phyloP scores from a whole-genome alignment of 2,329 filamentous ascomycete species.

The Zasmidium citrigriseum region DNA sequence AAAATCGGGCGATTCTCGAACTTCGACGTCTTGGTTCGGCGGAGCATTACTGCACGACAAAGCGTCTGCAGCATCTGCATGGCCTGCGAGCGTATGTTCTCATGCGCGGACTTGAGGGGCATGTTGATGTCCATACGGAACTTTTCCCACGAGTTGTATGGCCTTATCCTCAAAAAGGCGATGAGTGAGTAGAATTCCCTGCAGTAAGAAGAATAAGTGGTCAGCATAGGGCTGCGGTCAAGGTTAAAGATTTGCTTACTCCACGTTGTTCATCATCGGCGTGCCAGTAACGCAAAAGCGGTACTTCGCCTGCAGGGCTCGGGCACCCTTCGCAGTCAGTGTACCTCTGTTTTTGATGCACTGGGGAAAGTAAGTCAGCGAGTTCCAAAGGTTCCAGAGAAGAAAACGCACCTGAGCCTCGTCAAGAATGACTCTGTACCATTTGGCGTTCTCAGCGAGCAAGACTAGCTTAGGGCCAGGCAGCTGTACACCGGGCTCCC shows the following conservation, averaged over 20 bases:
- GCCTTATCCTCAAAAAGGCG: slow-evolving; percentile 73
- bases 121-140: slow-evolving; percentile 63
- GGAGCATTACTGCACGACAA: slow-evolving; percentile 77
- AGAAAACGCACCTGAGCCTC: slow-evolving; percentile 53
- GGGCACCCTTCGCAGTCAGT: slow-evolving; percentile 61
- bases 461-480: slow-evolving; percentile 34
- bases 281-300: slow-evolving; percentile 79
- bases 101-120: slow-evolving; percentile 49
- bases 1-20: slow-evolving; percentile 80
- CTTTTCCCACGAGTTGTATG: slow-evolving; percentile 65
- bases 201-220: background rate
- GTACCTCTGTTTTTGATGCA: slow-evolving; percentile 75
- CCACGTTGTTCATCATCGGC: slow-evolving; percentile 84
- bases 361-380: slow-evolving; percentile 43
- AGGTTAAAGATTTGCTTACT: slow-evolving; percentile 23
- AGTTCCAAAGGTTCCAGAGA: no score
- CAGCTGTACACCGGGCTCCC: slow-evolving; percentile 41
- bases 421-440: slow-evolving; percentile 71
- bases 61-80: slow-evolving; percentile 74
- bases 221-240: background rate
- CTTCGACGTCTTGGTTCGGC: slow-evolving; percentile 75
- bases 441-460: slow-evolving; percentile 58
- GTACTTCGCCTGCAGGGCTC: slow-evolving; percentile 59
- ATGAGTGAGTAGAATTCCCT: slow-evolving; percentile 74
- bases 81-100: slow-evolving; percentile 42